Evolutionary conservation across 495 filamentous ascomycete genomes (phyloP).

Genomic region (Penicillium coffeae): DNA sequence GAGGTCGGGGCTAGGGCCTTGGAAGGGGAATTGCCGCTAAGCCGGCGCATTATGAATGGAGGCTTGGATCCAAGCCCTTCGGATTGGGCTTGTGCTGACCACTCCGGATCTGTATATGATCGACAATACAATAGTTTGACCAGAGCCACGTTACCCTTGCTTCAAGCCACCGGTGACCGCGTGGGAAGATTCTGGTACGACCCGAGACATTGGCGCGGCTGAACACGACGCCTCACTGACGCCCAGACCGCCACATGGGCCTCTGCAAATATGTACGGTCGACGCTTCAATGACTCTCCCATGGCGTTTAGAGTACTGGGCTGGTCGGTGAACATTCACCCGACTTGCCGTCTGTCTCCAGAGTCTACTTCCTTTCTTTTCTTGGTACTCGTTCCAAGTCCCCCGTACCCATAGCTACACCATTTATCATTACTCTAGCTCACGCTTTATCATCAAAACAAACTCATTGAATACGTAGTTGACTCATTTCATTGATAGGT

Average conservation of each 20-base stretch:
- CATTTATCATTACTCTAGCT: too few relatives aligned
- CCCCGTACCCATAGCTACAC: too few relatives aligned
- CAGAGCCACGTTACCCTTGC: slow-evolving; percentile 4
- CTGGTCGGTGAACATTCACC: background rate
- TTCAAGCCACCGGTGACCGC: slow-evolving; percentile 2
- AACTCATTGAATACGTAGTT: too few relatives aligned
- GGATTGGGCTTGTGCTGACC: background rate
- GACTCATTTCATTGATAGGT: too few relatives aligned
- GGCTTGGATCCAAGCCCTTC: background rate
- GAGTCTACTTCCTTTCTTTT: too few relatives aligned
- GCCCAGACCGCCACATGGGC: background rate
- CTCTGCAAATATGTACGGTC: background rate
- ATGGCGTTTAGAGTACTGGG: too few relatives aligned
- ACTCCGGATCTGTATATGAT: slow-evolving; percentile 11
- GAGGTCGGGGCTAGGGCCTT: background rate
- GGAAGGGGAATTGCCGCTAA: background rate
- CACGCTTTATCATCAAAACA: too few relatives aligned
- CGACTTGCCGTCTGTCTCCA: too few relatives aligned
- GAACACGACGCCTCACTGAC: background rate
- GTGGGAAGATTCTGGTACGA: slow-evolving; percentile 1
- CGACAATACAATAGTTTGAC: slow-evolving; percentile 1
- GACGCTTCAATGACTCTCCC: too few relatives aligned
- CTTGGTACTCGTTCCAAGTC: too few relatives aligned
- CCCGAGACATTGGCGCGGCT: background rate
- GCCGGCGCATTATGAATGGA: background rate